Evolutionary conservation across 495 filamentous ascomycete species (phyloP).

Genomic region (Podospora comata): DNA sequence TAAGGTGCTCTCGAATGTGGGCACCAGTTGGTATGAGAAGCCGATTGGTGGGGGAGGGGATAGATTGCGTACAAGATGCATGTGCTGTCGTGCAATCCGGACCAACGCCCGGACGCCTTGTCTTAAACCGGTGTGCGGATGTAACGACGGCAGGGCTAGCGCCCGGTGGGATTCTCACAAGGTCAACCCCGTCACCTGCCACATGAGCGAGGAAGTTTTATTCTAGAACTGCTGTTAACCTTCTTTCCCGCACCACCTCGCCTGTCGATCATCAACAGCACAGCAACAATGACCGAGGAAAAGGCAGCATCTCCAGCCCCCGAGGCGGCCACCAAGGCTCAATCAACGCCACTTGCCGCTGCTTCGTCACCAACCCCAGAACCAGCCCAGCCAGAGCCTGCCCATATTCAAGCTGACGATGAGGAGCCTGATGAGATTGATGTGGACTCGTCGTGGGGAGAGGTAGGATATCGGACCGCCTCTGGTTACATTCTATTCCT

Average conservation of each 20-base stretch:
- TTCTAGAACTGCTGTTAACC: neutral
- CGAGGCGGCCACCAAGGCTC: neutral
- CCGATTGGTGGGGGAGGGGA: neutral
- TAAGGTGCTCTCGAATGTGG: neutral
- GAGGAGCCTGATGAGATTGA: neutral
- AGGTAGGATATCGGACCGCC: neutral
- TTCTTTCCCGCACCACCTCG: neutral
- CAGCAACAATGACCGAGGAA: neutral
- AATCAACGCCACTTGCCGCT: neutral
- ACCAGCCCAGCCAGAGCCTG: neutral
- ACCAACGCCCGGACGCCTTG: neutral
- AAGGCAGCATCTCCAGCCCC: neutral
- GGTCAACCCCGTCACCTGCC: neutral
- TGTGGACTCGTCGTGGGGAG: neutral
- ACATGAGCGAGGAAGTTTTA: neutral
- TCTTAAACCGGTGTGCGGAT: neutral
- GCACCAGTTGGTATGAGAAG: neutral
- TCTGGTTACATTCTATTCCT: neutral
- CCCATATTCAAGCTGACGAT: slow-evolving; percentile 1
- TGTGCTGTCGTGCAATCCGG: neutral
- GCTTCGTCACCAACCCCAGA: neutral
- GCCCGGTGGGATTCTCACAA: neutral
- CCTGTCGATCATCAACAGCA: neutral
- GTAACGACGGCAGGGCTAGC: slow-evolving; percentile 3
- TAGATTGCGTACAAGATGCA: neutral